Base-by-base conservation (phyloP, 202 grass and related monocot genomes). In the Musa balbisiana region DNA sequence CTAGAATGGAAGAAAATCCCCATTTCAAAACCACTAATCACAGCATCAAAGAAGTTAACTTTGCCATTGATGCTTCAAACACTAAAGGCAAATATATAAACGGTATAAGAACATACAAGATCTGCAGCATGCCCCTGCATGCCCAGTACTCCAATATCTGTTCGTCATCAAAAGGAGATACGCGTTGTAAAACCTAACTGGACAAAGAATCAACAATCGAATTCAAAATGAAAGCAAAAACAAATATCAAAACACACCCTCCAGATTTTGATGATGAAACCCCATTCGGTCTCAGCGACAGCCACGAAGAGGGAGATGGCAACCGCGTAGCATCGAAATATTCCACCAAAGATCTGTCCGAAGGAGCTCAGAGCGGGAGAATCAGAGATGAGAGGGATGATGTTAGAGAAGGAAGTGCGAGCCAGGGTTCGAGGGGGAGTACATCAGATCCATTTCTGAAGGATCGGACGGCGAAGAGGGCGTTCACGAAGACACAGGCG, bases 261-360 rank as follows among this genome's bases (percentile, higher is more conserved):
- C 55, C 68, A 93, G 76, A 89, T 87, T 53, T 82, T 84, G 50
- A 89, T 79, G 63, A 93, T 82, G 73, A 86, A 91, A 43, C 79
- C 79, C 94, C 90, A 93, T 76, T 97, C 90, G 0, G 94, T 97
- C 86, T 97, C 94, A 11, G 86, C 81, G 23, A 87, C 83, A 49
- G 62, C 84, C 15, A 93, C 90, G 50, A 97, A 89, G 4, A 91
- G 78, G 24, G 88, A 69, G 76, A 97, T 84, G 13, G 89, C 24
- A 54, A 91, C 88, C n/a, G 87, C 94, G 76, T 98, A 93, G 80
- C 94, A 98, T 19, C 94, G 88, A 73, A 96, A 92, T 70, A 96
- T 84, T 14, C 90, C 90, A 19, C 90, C 94, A 64, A 93, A 89
- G 64, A 98, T 93, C 94, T 98, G 78, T 33, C 2, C 49, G 60